These are phyloP conservation scores for Pythium plurisporium DNA, from an alignment of 352 stramenopile species.

Conservation along the genomic window DNA sequence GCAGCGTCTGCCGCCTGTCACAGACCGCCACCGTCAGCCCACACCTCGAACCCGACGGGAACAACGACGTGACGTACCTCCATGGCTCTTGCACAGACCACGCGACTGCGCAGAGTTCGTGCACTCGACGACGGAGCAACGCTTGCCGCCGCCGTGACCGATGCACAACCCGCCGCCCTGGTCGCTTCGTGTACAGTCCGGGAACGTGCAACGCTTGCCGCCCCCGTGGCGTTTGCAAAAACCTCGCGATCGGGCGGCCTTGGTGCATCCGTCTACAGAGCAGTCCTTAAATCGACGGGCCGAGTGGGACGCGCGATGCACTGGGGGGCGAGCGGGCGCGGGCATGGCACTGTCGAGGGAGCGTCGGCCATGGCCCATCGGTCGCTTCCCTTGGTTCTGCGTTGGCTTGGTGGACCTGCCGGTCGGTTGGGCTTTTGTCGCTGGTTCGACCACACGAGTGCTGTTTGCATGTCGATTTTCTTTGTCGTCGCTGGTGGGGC, in stretches of 20 bases:
- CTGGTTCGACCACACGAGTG: not conserved
- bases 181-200: constrained; percentile 60
- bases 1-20: constrained; percentile 41
- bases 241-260: constrained; percentile 71
- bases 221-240: constrained; percentile 85
- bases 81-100: constrained; percentile 83
- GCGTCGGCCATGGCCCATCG: not conserved
- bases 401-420: not conserved
- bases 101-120: constrained; percentile 80
- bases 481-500: constrained; percentile 9
- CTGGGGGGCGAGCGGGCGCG: not conserved
- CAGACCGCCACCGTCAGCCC: not conserved
- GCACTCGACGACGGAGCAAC: constrained; percentile 53
- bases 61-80: constrained; percentile 36
- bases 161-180: constrained; percentile 86
- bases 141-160: constrained; percentile 64
- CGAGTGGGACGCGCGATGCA: constrained; percentile 16
- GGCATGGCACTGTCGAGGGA: constrained; percentile 7
- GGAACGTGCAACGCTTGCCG: constrained; percentile 66
- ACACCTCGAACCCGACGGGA: not conserved
- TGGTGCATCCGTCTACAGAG: constrained; percentile 57
- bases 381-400: constrained; percentile 11
- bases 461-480: constrained; percentile 11
- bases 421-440: not conserved
- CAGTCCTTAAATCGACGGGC: constrained; percentile 69